Evolutionary conservation across 2,329 filamentous ascomycete species (phyloP).

Genomic region (Tolypocladium tundrense): DNA sequence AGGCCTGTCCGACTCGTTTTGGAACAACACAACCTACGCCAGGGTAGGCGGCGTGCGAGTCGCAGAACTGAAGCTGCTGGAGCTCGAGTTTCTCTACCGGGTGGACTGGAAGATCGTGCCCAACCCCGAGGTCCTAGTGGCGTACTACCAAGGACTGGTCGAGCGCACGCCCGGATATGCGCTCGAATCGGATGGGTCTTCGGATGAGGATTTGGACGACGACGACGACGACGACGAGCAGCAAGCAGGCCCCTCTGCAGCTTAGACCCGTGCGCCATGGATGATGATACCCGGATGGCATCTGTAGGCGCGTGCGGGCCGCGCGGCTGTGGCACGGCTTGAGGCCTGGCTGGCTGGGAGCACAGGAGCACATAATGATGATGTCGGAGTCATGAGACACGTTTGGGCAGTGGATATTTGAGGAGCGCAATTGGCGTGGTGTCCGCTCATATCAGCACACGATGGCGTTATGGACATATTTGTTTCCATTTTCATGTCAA

Average conservation of each 20-base stretch:
- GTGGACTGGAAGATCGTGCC: conserved; percentile 97
- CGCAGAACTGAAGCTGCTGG: conserved; percentile 78
- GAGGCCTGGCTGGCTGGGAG: neutral
- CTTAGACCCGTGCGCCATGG: neutral
- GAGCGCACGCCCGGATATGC: conserved; percentile 50
- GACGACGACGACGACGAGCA: conserved; percentile 24
- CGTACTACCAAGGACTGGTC: conserved; percentile 85
- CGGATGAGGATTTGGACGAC: conserved; percentile 20
- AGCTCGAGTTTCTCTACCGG: conserved; percentile 84
- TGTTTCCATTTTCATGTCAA: neutral
- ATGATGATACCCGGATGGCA: conserved; percentile 6
- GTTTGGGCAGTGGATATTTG: neutral
- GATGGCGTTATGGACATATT: neutral
- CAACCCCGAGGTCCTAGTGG: conserved; percentile 82
- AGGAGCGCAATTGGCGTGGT: neutral
- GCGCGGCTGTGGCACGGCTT: neutral
- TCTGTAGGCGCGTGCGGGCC: neutral
- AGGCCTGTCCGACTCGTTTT: conserved; percentile 91
- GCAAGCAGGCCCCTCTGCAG: neutral
- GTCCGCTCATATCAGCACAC: neutral
- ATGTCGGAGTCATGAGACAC: neutral
- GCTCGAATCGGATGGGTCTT: conserved; percentile 30
- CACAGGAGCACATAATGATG: neutral
- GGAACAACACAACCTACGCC: conserved; percentile 96
- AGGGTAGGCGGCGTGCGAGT: conserved; percentile 87